A percentile compares a stretch with the other conserved stretches of the same genome.
These are phyloP conservation scores for Camelina sativa DNA, from an alignment of 345 rosid species.

Conservation along the genomic window DNA sequence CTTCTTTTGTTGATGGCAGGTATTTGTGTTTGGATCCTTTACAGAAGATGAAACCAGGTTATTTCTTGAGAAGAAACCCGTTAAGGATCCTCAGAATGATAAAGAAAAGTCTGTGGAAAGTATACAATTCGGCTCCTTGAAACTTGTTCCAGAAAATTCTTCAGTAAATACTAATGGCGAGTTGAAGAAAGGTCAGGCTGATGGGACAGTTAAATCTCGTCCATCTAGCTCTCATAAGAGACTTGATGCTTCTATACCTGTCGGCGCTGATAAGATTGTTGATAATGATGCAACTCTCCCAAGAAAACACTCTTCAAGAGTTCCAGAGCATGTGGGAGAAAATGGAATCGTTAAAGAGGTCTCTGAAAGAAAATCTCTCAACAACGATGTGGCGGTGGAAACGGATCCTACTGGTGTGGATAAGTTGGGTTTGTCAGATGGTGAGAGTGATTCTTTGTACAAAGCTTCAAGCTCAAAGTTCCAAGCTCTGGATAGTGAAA, in stretches of 20 bases:
- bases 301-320: conserved; percentile 33
- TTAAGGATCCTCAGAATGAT: conserved; percentile 47
- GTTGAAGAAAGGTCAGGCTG: conserved; percentile 41
- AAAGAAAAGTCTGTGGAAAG: conserved; percentile 50
- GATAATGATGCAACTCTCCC: conserved; percentile 37
- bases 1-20: conserved; percentile 44
- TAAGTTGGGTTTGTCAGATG: conserved; percentile 44
- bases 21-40: conserved; percentile 84
- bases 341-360: conserved; percentile 53
- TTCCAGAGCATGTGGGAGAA: conserved; percentile 40
- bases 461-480: conserved; percentile 54
- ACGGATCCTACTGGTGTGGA: conserved; percentile 45
- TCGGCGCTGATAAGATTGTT: conserved; percentile 30
- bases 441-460: conserved; percentile 49
- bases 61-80: conserved; percentile 48
- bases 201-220: conserved; percentile 47
- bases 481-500: conserved; percentile 52
- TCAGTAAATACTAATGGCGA: conserved; percentile 48
- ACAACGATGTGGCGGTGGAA: conserved; percentile 55
- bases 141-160: conserved; percentile 48
- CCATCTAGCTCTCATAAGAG: conserved; percentile 37
- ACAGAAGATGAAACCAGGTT: conserved; percentile 86
- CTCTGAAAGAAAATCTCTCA: conserved; percentile 35
- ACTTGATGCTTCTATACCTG: conserved; percentile 37
- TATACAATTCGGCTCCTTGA: conserved; percentile 64